Evolutionary conservation across 1,284 basidiomycete genomes (phyloP).

Genomic region (Athelia psychrophila): DNA sequence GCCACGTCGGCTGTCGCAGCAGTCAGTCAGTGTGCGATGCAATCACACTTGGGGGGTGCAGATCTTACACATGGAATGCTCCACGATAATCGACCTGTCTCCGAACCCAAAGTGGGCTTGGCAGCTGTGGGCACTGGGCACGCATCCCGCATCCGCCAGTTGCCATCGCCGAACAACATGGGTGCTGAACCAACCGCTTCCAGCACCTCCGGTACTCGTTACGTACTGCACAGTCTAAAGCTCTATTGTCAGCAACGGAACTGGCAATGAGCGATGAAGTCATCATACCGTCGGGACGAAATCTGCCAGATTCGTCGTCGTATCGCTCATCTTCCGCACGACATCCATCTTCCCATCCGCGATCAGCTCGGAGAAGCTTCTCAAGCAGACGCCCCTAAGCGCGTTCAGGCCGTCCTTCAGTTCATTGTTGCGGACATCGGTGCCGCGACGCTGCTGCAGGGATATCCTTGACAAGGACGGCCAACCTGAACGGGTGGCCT

Average conservation of each 20-base stretch:
- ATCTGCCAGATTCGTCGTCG: conserved; percentile 61
- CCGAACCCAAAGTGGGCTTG: conserved; percentile 41
- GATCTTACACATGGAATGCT: conserved; percentile 69
- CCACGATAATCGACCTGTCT: conserved; percentile 59
- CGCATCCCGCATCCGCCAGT: conserved; percentile 87
- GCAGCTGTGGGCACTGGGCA: conserved; percentile 61
- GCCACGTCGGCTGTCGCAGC: conserved; percentile 60
- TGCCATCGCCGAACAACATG: conserved; percentile 72
- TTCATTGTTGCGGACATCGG: conserved; percentile 57
- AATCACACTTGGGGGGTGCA: neutral
- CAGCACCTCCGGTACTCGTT: conserved; percentile 64
- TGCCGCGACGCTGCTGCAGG: conserved; percentile 49
- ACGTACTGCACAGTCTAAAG: conserved; percentile 63
- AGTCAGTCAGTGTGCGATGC: neutral
- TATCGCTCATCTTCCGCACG: conserved; percentile 40
- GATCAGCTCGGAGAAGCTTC: conserved; percentile 79
- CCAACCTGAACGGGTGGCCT: conserved; percentile 90
- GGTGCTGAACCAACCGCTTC: conserved; percentile 63
- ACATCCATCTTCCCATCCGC: conserved; percentile 64
- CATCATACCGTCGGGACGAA: conserved; percentile 55
- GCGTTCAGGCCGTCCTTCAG: conserved; percentile 64
- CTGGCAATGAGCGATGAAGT: neutral
- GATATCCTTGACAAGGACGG: conserved; percentile 80
- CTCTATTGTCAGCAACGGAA: conserved; percentile 2
- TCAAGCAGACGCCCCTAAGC: conserved; percentile 63